Base-by-base conservation (phyloP, 2,329 filamentous ascomycete genomes). In the Metarhizium anisopliae region DNA sequence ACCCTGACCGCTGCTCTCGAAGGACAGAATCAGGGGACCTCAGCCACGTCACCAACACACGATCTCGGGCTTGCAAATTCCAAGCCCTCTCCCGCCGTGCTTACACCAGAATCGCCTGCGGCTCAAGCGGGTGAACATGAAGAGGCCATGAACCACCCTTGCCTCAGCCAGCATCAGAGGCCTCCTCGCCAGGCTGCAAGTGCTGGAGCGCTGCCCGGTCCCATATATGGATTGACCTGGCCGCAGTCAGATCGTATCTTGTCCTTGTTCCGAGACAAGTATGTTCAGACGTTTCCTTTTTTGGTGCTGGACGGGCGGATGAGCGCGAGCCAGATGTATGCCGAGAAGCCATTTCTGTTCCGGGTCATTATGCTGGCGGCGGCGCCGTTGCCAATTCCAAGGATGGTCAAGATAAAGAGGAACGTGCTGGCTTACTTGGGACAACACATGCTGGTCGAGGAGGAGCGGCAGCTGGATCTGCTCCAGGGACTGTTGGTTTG, bases 401-500 rank as follows among this genome's bases (percentile, higher is more conserved):
- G 62, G 29, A 55, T 69, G 30, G 64, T 62, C n/a, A 73, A 67
- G 64, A 78, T 72, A 63, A 75, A 61, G 65, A 72, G 32, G 49
- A 73, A 72, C 43, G 67, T 72, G 25, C 66, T 74, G 59, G 69
- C 70, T 6, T 74, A 76, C 67, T 32, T 52, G 29, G 42, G 54
- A 3, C 49, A 75, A 20, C 70, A 72, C 38, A 63, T 76, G 51
- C 52, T 80, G 0, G 67, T 76, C 1, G 67, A 71, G 56, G 70
- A 71, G 18, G 69, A 76, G 43, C 66, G 66, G 36, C 69, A 66
- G 16, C 56, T 79, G 8, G 75, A 77, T 55, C 61, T 76, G 3
- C 67, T 79, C 1, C 76, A 79, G 61, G 77, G 76, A 0, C 63
- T 78, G 8, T 58, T 79, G 7, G 67, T 77, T 47, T 70, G 71